Base-by-base conservation (phyloP, 2,329 filamentous ascomycete genomes). In the Cercospora sp. region DNA sequence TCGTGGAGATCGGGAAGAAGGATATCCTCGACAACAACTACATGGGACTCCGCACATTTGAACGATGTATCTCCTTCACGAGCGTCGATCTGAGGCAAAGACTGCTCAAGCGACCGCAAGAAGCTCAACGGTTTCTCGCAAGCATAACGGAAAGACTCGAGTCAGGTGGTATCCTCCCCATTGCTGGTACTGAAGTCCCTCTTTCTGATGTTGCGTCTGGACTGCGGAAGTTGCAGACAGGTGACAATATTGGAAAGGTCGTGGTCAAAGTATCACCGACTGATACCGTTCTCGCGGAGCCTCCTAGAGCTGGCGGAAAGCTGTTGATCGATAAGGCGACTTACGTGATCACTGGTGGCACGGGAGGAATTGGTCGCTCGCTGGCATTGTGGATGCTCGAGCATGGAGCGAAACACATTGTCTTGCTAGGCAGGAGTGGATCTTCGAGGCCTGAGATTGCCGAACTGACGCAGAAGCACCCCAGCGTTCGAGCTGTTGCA, bases 1-100 rank as follows among this genome's bases (percentile, higher is more conserved):
- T 80, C 74, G 63, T 75, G 36, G 75, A 77, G 60, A 69, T 76
- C 36, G 73, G 73, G 3, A 72, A 71, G 60, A 70, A 67, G 16
- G 73, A 75, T 23, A 51, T 72, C 3, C 48, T 67, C 6, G 36
- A 33, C 2, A 71, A 72, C 18, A 70, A 48, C 6, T 10, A 55
- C 3, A 40, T 75, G 6, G 53, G 18, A n/a, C 31, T 69, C 48
- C 20, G 40, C 45, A 51, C 48, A 10, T 68, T 61, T 20, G 55
- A 28, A 12, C 26, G 45, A 6, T 59, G 45, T 18, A 58, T 68
- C 20, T 58, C 60, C 3, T 53, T 66, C n/a, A 28, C 23, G 2
- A 20, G 55, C 31, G 36, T 69, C 6, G 67, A 69, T 60, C 9
- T 66, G 16, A 23, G 30, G 12, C 58, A 23, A 9, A 23, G n/a